A percentile compares a stretch with the other conserved stretches of the same genome.
Conservation (phyloP, 345 rosid species). For the Triadica sebifera region DNA sequence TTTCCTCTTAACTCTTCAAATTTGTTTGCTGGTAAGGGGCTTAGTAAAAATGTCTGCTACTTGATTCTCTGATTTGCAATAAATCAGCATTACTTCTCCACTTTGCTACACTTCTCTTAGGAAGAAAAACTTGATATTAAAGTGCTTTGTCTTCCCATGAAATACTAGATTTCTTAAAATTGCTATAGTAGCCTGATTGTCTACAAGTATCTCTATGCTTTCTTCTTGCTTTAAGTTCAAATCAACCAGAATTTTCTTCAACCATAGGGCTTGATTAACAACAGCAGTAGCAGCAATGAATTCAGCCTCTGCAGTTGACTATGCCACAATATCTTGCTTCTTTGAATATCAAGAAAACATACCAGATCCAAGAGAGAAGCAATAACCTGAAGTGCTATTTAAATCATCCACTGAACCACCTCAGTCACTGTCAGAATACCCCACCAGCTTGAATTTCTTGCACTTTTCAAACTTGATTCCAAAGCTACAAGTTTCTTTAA, state of each 20-base stretch:
- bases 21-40: no score
- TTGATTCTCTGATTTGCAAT: no score
- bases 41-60: no score
- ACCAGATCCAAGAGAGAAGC: background rate
- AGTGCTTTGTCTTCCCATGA: no score
- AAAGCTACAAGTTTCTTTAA: background rate
- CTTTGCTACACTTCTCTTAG: no score
- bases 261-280: background rate
- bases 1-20: no score
- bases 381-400: background rate
- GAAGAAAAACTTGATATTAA: no score
- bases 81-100: no score
- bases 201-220: no score
- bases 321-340: background rate
- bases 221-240: background rate
- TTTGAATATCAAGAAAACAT: background rate
- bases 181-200: no score
- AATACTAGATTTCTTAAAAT: no score
- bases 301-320: background rate
- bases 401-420: background rate
- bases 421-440: background rate
- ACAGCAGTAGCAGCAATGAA: background rate
- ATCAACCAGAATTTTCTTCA: background rate
- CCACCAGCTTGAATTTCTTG: background rate
- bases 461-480: no score